Evolutionary conservation across 345 rosid species (phyloP).

Genomic region (Excoecaria cochinchinensis): DNA sequence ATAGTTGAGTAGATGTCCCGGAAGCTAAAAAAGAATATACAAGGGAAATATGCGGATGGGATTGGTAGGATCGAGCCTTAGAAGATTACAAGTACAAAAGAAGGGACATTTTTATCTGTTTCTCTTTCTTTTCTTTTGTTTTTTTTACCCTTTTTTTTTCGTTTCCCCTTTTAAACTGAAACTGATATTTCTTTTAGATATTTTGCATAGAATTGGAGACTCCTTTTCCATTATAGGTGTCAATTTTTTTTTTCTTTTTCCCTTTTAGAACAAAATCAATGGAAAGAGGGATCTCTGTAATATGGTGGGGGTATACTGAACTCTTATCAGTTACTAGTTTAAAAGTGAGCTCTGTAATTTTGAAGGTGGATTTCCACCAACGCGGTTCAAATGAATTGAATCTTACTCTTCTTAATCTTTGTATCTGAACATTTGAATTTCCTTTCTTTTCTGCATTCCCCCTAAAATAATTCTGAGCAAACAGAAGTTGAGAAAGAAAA

Average conservation of each 20-base stretch:
- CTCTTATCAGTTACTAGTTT: constrained; percentile 21
- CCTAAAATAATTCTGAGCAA: too few species aligned
- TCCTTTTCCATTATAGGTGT: constrained; percentile 25
- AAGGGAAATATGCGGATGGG: constrained; percentile 23
- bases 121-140: constrained; percentile 1
- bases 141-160: constrained; percentile 1
- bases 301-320: constrained; percentile 40
- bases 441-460: neutral
- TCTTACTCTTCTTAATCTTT: constrained; percentile 12
- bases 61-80: constrained; percentile 24
- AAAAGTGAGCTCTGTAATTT: constrained; percentile 38
- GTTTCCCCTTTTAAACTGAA: constrained; percentile 8
- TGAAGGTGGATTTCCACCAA: constrained; percentile 43
- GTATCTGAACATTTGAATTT: neutral
- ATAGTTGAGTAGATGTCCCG: constrained; percentile 35
- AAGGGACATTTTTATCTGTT: neutral
- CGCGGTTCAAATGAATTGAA: constrained; percentile 30
- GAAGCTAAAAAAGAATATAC: constrained; percentile 18
- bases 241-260: constrained; percentile 2
- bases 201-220: constrained; percentile 31
- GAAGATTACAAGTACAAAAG: constrained; percentile 12
- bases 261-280: constrained; percentile 17
- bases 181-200: constrained; percentile 11
- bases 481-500: too few species aligned
- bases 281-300: constrained; percentile 26